These are phyloP conservation scores for Pyrus hybrid DNA, from an alignment of 331 rosid genomes.

Conservation along the genomic window DNA sequence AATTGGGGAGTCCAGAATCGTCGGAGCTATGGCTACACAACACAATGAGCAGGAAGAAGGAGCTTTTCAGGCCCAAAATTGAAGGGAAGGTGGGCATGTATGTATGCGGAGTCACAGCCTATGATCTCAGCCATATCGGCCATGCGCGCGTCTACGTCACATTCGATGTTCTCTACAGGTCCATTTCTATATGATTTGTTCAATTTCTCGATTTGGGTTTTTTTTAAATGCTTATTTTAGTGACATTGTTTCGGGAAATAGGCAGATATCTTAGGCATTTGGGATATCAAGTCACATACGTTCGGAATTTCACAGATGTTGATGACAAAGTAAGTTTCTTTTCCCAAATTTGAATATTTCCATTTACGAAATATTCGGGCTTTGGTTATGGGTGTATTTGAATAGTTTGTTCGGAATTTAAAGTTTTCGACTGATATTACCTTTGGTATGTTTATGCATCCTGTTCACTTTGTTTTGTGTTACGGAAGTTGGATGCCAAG, in stretches of 20 bases:
- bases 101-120: slow-evolving; percentile 95
- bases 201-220: not conserved
- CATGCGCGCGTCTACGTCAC: slow-evolving; percentile 96
- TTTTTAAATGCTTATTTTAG: not conserved
- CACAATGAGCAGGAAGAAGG: slow-evolving; percentile 70
- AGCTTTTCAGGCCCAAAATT: slow-evolving; percentile 59
- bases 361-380: not conserved
- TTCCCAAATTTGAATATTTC: not conserved
- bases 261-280: slow-evolving; percentile 95
- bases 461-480: not conserved
- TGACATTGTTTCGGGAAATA: slow-evolving; percentile 24
- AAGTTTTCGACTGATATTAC: no score
- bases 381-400: not conserved
- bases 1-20: slow-evolving; percentile 13
- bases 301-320: slow-evolving; percentile 93
- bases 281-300: slow-evolving; percentile 74
- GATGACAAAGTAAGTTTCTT: slow-evolving; percentile 75
- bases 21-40: slow-evolving; percentile 72
- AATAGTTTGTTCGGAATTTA: not conserved
- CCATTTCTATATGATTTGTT: not conserved
- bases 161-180: slow-evolving; percentile 92
- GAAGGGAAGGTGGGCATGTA: slow-evolving; percentile 86
- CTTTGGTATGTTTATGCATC: not conserved
- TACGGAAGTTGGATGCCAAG: slow-evolving; percentile 16
- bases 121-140: slow-evolving; percentile 94